These are phyloP conservation scores for Meredithiella fracta DNA, from an alignment of 2,329 filamentous ascomycete species.

Conservation along the genomic window DNA sequence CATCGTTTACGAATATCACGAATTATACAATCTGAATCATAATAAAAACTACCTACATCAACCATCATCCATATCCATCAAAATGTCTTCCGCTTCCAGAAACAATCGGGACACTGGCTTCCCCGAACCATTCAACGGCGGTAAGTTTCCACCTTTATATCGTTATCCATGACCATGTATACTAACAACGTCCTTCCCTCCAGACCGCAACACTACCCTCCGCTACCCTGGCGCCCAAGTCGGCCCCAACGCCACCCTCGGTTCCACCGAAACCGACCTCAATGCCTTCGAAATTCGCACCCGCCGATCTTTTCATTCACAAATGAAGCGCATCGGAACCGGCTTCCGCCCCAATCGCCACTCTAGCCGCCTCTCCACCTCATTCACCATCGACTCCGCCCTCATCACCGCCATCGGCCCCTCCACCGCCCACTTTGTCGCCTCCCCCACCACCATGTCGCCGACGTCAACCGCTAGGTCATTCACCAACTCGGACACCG, in stretches of 20 bases:
- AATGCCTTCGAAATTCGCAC: constrained; percentile 27
- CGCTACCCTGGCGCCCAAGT: constrained; percentile 46
- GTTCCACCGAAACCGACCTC: constrained; percentile 34
- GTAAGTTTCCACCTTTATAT: constrained; percentile 20
- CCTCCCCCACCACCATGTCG: constrained; percentile 3
- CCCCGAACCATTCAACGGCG: constrained; percentile 32
- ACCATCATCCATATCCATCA: background rate
- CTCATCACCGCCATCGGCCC: constrained; percentile 9
- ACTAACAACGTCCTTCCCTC: background rate
- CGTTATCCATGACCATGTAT: background rate
- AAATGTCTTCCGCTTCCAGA: constrained; percentile 17
- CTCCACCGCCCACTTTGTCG: constrained; percentile 2
- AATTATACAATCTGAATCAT: background rate
- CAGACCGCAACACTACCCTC: constrained; percentile 41
- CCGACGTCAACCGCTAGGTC: background rate
- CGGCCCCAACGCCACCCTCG: constrained; percentile 38
- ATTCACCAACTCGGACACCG: background rate
- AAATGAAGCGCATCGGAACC: constrained; percentile 25
- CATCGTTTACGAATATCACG: background rate
- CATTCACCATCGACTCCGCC: constrained; percentile 9
- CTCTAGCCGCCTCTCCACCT: constrained; percentile 1
- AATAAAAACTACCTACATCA: background rate
- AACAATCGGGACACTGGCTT: constrained; percentile 32
- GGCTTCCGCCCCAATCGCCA: constrained; percentile 8
- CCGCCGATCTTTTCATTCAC: constrained; percentile 28